Conservation (phyloP, 805 yeast species). For the Suhomyces sp. region DNA sequence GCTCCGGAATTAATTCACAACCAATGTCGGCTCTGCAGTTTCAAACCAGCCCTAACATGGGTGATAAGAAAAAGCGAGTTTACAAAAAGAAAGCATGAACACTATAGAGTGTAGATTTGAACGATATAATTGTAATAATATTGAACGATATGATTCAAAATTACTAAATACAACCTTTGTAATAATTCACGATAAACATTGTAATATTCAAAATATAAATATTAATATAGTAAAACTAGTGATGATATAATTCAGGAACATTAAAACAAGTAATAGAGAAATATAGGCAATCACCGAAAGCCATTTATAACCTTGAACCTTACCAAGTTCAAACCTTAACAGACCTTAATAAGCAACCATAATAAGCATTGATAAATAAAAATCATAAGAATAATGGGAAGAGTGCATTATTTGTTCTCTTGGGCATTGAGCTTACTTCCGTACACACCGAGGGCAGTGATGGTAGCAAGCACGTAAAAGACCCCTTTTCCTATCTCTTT, state of each 20-base stretch:
- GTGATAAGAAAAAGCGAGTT: constrained; percentile 10
- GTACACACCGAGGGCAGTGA: constrained; percentile 35
- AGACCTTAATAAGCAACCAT: not conserved
- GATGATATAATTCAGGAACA: not conserved
- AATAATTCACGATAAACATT: no score
- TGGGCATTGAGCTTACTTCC: constrained; percentile 21
- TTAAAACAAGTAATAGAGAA: not conserved
- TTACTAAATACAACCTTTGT: not conserved
- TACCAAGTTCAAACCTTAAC: not conserved
- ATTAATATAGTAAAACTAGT: no score
- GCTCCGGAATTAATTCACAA: not conserved
- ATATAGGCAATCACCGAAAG: not conserved
- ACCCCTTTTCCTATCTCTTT: constrained; percentile 35
- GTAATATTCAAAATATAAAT: not conserved
- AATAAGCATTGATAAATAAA: not conserved
- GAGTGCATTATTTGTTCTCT: not conserved
- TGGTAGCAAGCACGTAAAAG: constrained; percentile 29
- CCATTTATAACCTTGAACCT: not conserved
- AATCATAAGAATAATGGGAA: not conserved
- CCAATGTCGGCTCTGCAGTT: not conserved
- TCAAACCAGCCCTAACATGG: not conserved
- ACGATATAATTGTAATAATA: not conserved
- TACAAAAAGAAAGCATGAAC: constrained; percentile 10
- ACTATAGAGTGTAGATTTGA: not conserved
- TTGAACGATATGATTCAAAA: no score